Conservation (phyloP, 2,329 filamentous ascomycete genomes). For the Penicillium digitatum region DNA sequence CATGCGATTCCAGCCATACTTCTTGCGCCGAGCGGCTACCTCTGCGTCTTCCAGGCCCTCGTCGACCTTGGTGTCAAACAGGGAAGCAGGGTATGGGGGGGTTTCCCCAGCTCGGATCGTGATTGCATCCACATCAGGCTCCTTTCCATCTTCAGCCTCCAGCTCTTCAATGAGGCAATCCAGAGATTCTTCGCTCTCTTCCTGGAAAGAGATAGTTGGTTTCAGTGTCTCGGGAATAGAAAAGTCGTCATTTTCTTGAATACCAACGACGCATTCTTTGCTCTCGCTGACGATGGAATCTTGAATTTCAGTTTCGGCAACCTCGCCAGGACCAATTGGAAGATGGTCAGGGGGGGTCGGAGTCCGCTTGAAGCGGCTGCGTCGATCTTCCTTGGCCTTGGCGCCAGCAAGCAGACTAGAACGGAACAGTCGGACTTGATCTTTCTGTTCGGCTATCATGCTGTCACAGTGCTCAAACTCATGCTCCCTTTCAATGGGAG, state of each 20-base stretch:
- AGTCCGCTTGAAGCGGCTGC: not conserved
- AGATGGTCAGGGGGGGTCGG: not conserved
- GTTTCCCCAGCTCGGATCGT: constrained; percentile 51
- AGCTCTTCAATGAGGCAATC: constrained; percentile 84
- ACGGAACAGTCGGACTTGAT: not conserved
- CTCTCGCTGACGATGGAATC: not conserved
- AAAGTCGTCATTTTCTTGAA: not conserved
- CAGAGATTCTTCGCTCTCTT: constrained; percentile 66
- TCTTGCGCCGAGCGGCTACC: constrained; percentile 61
- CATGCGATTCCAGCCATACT: constrained; percentile 83
- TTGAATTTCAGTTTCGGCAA: not conserved
- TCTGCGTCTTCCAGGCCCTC: constrained; percentile 69
- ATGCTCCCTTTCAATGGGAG: not conserved
- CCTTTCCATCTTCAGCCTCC: constrained; percentile 72
- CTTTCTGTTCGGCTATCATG: not conserved
- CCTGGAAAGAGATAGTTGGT: not conserved
- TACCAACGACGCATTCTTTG: not conserved
- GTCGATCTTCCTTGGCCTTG: not conserved
- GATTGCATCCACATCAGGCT: constrained; percentile 58
- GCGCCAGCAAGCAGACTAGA: not conserved
- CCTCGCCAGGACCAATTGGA: not conserved
- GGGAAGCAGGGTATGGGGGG: constrained; percentile 65
- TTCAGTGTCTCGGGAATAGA: not conserved
- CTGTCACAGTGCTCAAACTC: not conserved
- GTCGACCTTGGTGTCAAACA: constrained; percentile 71